Percentiles rank a stretch among this genome's conserved stretches.
Evolutionary conservation across 2,329 filamentous ascomycete genomes (phyloP).

Genomic region (Fusarium citri): DNA sequence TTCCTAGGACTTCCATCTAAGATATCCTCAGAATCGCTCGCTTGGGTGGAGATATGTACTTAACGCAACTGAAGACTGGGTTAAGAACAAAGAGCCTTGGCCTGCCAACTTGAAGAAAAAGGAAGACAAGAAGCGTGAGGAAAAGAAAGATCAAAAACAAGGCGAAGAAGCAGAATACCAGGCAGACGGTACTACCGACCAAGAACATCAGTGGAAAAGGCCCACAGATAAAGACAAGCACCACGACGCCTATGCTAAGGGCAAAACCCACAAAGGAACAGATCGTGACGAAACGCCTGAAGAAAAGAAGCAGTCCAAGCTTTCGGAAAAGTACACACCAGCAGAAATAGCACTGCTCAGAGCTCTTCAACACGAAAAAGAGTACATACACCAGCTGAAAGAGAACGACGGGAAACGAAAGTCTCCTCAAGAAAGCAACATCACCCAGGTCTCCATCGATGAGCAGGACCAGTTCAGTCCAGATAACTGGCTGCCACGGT

Average conservation of each 20-base stretch:
- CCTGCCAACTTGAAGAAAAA: background rate
- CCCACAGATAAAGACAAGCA: background rate
- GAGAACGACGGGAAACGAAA: background rate
- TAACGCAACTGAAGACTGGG: background rate
- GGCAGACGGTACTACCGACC: background rate
- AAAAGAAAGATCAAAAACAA: background rate
- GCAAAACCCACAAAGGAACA: background rate
- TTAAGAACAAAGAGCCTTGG: background rate
- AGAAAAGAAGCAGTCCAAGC: background rate
- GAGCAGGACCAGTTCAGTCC: background rate
- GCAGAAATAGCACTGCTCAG: background rate
- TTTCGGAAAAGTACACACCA: background rate
- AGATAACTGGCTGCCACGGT: background rate
- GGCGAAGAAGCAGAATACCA: background rate
- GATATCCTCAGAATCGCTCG: background rate
- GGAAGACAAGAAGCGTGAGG: background rate
- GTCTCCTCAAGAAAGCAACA: background rate
- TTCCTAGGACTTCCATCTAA: background rate
- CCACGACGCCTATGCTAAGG: background rate
- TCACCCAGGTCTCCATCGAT: background rate
- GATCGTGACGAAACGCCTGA: background rate
- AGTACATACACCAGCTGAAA: background rate
- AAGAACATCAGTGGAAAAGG: background rate
- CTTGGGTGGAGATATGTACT: background rate
- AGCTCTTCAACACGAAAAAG: background rate